Conservation (phyloP, 441 rosid species). For the Erodium moschatum region DNA sequence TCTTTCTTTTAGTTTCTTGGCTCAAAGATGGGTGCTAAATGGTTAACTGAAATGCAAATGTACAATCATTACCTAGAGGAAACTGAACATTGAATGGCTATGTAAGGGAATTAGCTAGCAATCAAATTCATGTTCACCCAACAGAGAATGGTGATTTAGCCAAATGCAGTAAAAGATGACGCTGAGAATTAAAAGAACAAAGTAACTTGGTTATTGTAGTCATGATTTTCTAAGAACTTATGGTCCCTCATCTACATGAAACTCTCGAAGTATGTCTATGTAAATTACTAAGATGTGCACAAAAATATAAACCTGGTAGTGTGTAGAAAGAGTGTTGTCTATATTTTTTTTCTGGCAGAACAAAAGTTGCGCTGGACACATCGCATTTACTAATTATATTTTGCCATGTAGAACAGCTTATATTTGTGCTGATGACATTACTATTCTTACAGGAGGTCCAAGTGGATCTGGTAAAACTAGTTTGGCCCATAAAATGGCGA, state of each 20-base stretch:
- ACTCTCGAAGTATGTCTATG: background rate
- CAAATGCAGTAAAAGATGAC: too few relatives aligned
- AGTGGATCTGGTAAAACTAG: conserved; percentile 99
- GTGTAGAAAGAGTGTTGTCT: background rate
- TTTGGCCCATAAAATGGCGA: conserved; percentile 99
- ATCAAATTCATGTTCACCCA: too few relatives aligned
- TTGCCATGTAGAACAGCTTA: background rate
- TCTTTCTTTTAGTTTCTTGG: conserved; percentile 5
- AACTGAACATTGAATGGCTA: too few relatives aligned
- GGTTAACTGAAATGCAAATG: too few relatives aligned
- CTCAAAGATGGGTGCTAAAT: too few relatives aligned
- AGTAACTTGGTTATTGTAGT: conserved; percentile 4
- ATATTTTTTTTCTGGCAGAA: background rate
- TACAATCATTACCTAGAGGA: too few relatives aligned
- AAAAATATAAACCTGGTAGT: conserved; percentile 1
- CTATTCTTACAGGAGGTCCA: conserved; percentile 78
- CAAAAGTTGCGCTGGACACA: background rate
- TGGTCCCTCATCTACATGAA: conserved; percentile 3
- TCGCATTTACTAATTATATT: background rate
- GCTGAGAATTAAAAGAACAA: too few relatives aligned
- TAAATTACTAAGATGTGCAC: background rate
- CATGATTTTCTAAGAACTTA: background rate
- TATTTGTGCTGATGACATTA: conserved; percentile 10
- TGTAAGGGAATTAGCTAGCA: too few relatives aligned
- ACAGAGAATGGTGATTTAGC: too few relatives aligned